A percentile compares a stretch with the other conserved stretches of the same genome.
Evolutionary conservation across 73 alveolate genomes (phyloP).

Genomic region (Paramecium caudatum): DNA sequence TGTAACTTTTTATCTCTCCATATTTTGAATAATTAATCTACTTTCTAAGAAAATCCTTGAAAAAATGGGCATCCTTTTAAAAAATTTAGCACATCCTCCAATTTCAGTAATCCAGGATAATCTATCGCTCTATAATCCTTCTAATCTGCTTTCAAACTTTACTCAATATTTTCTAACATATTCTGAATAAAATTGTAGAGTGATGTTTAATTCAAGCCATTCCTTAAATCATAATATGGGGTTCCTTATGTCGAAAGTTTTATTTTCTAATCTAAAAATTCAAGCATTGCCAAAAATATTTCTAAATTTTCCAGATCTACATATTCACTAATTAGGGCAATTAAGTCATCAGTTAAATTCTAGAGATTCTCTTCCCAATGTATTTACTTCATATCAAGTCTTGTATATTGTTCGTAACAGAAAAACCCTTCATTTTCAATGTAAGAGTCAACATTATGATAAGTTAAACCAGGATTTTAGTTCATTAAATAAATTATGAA

Average conservation of each 20-base stretch:
- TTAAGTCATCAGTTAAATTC: slow-evolving; percentile 31
- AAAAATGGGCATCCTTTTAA: not conserved
- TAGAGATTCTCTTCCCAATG: slow-evolving; percentile 19
- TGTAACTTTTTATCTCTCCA: not conserved
- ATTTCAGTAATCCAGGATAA: slow-evolving; percentile 12
- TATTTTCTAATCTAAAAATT: not conserved
- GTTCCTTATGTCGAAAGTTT: not conserved
- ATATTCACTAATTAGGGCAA: slow-evolving; percentile 18
- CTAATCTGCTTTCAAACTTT: not conserved
- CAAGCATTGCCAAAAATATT: not conserved
- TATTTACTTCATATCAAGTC: slow-evolving; percentile 15
- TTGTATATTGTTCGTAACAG: slow-evolving; percentile 14
- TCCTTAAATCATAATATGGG: not conserved
- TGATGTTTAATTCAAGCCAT: slow-evolving; percentile 46
- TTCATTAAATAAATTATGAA: slow-evolving; percentile 57
- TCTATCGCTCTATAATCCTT: slow-evolving; percentile 1
- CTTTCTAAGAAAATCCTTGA: not conserved
- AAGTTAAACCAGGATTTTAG: slow-evolving; percentile 50
- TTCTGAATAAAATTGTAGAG: not conserved
- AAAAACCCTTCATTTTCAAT: slow-evolving; percentile 35
- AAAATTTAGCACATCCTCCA: slow-evolving; percentile 1
- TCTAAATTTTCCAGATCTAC: slow-evolving; percentile 50
- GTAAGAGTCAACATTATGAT: slow-evolving; percentile 54
- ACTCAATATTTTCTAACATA: slow-evolving; percentile 40
- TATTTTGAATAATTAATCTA: slow-evolving; percentile 3